A percentile compares a stretch with the other conserved stretches of the same genome.
These are phyloP conservation scores for Debaryomycetaceae sp. DNA, from an alignment of 1,139 yeast species.

Conservation along the genomic window DNA sequence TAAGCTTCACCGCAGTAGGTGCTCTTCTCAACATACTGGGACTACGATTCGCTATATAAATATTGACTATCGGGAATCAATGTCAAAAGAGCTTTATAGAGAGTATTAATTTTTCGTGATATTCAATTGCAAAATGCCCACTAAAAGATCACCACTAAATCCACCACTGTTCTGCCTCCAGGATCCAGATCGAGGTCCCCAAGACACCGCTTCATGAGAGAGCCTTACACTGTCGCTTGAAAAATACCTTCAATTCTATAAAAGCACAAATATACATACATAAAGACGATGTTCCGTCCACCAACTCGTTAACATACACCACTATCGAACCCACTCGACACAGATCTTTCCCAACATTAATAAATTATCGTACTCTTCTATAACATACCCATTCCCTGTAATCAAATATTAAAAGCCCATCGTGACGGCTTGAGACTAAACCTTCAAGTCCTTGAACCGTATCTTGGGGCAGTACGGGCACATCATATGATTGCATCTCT, in stretches of 20 bases:
- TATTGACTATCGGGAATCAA: conserved; percentile 91
- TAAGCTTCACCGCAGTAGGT: conserved; percentile 60
- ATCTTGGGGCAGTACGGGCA: conserved; percentile 51
- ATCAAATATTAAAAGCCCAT: too few species aligned
- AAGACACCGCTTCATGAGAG: too few species aligned
- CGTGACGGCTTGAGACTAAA: not conserved
- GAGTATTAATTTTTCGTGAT: too few species aligned
- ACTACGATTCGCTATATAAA: conserved; percentile 29
- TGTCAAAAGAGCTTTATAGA: conserved; percentile 33
- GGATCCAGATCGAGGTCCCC: too few species aligned
- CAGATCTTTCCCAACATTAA: too few species aligned
- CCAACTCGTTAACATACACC: not conserved
- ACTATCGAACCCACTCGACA: not conserved
- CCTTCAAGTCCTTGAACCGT: conserved; percentile 33
- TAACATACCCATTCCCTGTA: not conserved
- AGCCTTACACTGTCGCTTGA: too few species aligned
- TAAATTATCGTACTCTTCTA: not conserved
- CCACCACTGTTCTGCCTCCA: too few species aligned
- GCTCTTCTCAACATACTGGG: conserved; percentile 54
- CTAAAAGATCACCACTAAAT: too few species aligned
- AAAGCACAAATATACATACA: not conserved
- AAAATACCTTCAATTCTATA: not conserved
- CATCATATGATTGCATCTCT: conserved; percentile 51
- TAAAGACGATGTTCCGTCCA: not conserved
- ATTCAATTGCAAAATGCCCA: too few species aligned